Base-by-base conservation (phyloP, 139 green algal species). In the Haematococcus lacustris region DNA sequence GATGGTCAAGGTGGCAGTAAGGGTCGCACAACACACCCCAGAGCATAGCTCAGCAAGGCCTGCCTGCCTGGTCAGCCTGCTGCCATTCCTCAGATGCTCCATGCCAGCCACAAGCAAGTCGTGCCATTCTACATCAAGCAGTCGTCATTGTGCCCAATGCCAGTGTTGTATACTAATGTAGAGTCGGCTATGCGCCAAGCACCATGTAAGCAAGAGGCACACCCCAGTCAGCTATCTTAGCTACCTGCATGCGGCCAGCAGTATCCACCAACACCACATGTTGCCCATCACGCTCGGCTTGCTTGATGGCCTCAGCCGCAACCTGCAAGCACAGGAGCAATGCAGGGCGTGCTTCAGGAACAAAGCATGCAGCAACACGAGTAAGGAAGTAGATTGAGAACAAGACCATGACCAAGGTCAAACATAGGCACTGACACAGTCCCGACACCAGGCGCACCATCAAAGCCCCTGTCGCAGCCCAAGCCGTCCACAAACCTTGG, bases 241-340 rank as follows among this genome's bases (percentile, higher is more conserved):
- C 3, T 35, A 83, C 76, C 82, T 92, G 90, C 91, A 94, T 94
- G 53, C 92, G 83, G 0, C 94, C 89, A 25, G 95, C 95, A 2
- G 95, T 99, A 83, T 99, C 95, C n/a, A 99, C 90, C 53, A 99
- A 89, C 66, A 99, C 84, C 28, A 97, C 95, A 64, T 99, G 93
- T 21, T 74, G 71, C 13, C 89, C 82, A 50, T 88, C 71, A 33
- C 88, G 87, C 83, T 89, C 76, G 6, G 94, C 96, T 51, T 93
- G 84, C 65, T 86, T 88, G 62, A 95, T 79, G 0, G 89, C 95
- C 83, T 99, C 96, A 51, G 71, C 86, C 1, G 95, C 95, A 94
- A 78, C 78, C 78, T 83, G 73, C 76, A n/a, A n/a, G n/a, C n/a
- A n/a, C n/a, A n/a, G n/a, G n/a, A n/a, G n/a, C n/a, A n/a, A n/a